These are phyloP conservation scores for Penicillium nordicum DNA, from an alignment of 2,329 filamentous ascomycete genomes.

Conservation along the genomic window DNA sequence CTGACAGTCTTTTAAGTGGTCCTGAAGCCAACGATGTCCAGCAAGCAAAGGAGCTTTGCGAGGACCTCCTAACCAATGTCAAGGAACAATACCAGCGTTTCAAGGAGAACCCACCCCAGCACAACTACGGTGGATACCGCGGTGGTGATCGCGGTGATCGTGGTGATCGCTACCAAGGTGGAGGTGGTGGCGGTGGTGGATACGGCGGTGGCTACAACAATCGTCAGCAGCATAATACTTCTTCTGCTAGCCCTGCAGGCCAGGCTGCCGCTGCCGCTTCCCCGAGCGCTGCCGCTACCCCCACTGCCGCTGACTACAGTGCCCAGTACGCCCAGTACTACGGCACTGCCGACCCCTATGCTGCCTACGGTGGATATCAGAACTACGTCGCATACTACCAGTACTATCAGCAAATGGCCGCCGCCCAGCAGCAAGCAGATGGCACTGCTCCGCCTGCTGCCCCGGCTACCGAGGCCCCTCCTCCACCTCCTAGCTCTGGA, in stretches of 20 bases:
- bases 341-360: conserved; percentile 74
- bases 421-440: conserved; percentile 45
- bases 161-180: conserved; percentile 1
- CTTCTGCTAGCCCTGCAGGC: conserved; percentile 45
- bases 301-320: conserved; percentile 63
- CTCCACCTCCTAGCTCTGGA: conserved; percentile 60
- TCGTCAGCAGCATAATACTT: conserved; percentile 30
- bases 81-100: conserved; percentile 86
- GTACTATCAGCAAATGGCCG: conserved; percentile 65
- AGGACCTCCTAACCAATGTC: conserved; percentile 82
- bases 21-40: conserved; percentile 84
- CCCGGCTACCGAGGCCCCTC: conserved; percentile 55
- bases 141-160: conserved; percentile 25
- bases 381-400: conserved; percentile 63
- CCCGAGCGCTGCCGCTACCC: conserved; percentile 24
- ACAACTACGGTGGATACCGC: conserved; percentile 55
- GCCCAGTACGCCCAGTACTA: conserved; percentile 85
- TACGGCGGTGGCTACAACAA: conserved; percentile 37
- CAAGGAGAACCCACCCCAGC: conserved; percentile 73
- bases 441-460: conserved; percentile 54
- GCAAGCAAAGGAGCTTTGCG: conserved; percentile 80
- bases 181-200: conserved; percentile 29
- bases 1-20: conserved; percentile 54
- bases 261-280: conserved; percentile 38
- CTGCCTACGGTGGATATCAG: conserved; percentile 83